Evolutionary conservation across 2,329 filamentous ascomycete species (phyloP), one percentile per base, ranked within the genome.

Genomic region (Capronia americana): DNA sequence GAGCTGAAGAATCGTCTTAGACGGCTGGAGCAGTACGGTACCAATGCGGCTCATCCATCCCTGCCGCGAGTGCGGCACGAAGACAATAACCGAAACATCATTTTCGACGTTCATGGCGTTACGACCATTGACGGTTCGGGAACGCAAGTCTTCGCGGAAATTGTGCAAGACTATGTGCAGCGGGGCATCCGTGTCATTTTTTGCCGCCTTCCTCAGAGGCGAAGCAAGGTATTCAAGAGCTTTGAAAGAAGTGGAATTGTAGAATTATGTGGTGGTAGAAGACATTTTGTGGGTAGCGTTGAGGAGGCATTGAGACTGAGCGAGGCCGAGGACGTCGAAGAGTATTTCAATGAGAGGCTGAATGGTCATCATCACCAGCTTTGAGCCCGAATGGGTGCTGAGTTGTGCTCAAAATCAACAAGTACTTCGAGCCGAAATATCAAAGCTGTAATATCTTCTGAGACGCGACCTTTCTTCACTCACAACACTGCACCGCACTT

Each of bases 91-190:
- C 87, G 88, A 72, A 97, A 97, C 75, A 85, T 99, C 77, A 93
- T 99, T 69, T 98, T 99, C 74, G 95, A 99, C 76, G 93, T 98
- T 7, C 94, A 98, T 73, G 95, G 95, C n/a, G 95, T 99, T 2
- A 97, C 93, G 0, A 91, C 90, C 30, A 88, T 99, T 73, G 95
- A 99, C 76, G 95, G 93, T 5, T 96, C 93, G 0, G 95, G 94
- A 1, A 91, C 92, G 0, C 95, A 98, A 79, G 94, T 98, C 0
- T 83, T 99, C 2, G 86, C 87, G 55, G 95, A 98, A 79, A 98
- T 98, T 71, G 92, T 99, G 17, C 83, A 88, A 56, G 85, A 83
- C 32, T 98, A 98, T 76, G 83, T 89, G n/a, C 85, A 90, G 38
- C 84, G 90, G 4, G 91, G 90, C 0, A 92, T 94, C 1, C 74